Evolutionary conservation across 176 grass and related monocot genomes (phyloP).

Genomic region (Phoenix dactylifera): DNA sequence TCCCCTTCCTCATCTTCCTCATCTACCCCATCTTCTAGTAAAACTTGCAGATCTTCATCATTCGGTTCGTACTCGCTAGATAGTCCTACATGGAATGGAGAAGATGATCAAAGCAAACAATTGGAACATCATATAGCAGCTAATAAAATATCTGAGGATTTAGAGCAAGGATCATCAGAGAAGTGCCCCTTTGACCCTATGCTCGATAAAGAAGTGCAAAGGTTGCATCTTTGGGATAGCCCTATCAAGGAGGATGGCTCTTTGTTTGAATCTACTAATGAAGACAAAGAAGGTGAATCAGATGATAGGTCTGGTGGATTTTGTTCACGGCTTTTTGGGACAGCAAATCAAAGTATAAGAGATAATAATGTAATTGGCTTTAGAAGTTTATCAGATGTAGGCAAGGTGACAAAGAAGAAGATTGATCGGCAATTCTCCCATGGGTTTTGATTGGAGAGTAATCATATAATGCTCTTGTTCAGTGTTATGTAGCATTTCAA

Average conservation of each 20-base stretch:
- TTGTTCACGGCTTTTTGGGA: not conserved
- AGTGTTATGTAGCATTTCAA: no score
- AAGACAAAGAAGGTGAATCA: not conserved
- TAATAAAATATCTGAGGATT: not conserved
- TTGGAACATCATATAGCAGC: not conserved
- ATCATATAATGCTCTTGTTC: no score
- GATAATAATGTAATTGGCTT: not conserved
- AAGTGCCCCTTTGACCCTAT: not conserved
- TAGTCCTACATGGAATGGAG: constrained; percentile 33
- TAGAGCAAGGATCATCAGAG: not conserved
- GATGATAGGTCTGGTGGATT: not conserved
- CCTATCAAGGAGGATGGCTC: constrained; percentile 1
- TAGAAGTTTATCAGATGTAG: not conserved
- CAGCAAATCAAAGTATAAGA: not conserved
- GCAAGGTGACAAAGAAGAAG: constrained; percentile 3
- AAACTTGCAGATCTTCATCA: constrained; percentile 30
- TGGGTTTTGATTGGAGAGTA: not conserved
- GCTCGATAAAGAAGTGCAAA: not conserved
- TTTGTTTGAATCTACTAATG: not conserved
- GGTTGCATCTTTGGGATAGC: constrained; percentile 1
- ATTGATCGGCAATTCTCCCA: constrained; percentile 5
- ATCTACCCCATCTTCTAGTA: constrained; percentile 17
- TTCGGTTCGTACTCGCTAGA: constrained; percentile 37
- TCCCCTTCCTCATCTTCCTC: constrained; percentile 26
- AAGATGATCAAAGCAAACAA: not conserved